These are phyloP conservation scores for Serendipita sp. DNA, from an alignment of 768 basidiomycete species.

Conservation along the genomic window DNA sequence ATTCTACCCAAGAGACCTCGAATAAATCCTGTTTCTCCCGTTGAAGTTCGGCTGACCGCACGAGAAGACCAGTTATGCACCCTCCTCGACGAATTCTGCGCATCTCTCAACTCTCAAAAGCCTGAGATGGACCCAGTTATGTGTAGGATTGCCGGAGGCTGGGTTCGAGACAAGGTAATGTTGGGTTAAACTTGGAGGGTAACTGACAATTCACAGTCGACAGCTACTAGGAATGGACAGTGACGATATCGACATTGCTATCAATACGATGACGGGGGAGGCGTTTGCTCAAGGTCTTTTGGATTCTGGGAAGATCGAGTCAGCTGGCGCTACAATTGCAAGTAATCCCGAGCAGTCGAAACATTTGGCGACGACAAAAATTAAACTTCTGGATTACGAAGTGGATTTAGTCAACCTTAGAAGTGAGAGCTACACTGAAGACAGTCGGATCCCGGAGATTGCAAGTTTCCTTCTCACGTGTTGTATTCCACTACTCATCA, in stretches of 20 bases:
- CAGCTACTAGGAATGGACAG: conserved; percentile 69
- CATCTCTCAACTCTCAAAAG: conserved; percentile 36
- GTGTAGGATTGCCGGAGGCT: conserved; percentile 92
- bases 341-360: conserved; percentile 95
- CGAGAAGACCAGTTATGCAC: conserved; percentile 53
- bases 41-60: conserved; percentile 41
- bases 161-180: conserved; percentile 92
- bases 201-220: neutral
- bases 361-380: conserved; percentile 88
- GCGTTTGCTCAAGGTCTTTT: conserved; percentile 70
- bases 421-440: conserved; percentile 76
- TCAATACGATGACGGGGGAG: conserved; percentile 77
- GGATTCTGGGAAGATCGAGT: conserved; percentile 31
- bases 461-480: conserved; percentile 38
- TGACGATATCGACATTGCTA: conserved; percentile 87
- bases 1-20: neutral
- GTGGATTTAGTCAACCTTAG: conserved; percentile 89
- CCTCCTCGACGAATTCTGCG: conserved; percentile 61
- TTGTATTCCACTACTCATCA: neutral
- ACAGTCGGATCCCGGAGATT: conserved; percentile 76
- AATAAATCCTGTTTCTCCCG: neutral
- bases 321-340: conserved; percentile 40
- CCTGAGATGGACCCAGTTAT: conserved; percentile 33
- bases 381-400: conserved; percentile 61
- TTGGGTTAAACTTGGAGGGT: conserved; percentile 10